Evolutionary conservation across 345 rosid species (phyloP).

Genomic region (Pugionium dolabratum): DNA sequence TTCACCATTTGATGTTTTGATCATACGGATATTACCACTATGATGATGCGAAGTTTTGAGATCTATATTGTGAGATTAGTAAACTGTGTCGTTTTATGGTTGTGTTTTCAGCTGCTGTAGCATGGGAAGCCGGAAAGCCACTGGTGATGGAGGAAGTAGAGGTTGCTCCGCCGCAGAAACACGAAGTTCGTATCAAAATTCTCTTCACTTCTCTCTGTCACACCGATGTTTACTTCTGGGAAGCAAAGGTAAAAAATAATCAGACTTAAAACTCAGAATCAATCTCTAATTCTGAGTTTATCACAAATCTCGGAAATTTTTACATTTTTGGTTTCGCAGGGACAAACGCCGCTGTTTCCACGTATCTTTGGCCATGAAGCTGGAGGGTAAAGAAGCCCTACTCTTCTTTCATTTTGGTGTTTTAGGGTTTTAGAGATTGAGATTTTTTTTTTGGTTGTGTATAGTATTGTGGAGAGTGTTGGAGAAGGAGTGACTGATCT

Average conservation of each 20-base stretch:
- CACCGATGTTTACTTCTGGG: constrained; percentile 96
- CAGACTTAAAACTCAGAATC: neutral
- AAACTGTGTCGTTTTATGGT: constrained; percentile 22
- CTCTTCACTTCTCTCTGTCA: constrained; percentile 82
- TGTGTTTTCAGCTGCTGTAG: constrained; percentile 63
- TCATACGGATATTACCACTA: neutral
- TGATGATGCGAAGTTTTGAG: neutral
- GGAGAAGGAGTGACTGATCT: constrained; percentile 82
- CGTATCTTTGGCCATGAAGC: constrained; percentile 87
- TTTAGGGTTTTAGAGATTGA: neutral
- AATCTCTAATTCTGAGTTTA: neutral
- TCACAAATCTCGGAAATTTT: neutral
- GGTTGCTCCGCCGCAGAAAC: constrained; percentile 83
- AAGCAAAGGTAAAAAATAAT: constrained; percentile 62
- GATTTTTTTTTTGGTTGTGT: constrained; percentile 10
- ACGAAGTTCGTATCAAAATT: constrained; percentile 82
- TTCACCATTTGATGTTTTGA: neutral
- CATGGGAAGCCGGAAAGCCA: constrained; percentile 96
- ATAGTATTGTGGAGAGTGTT: constrained; percentile 79
- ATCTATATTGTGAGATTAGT: neutral
- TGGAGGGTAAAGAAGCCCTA: constrained; percentile 53
- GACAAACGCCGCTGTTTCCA: constrained; percentile 75
- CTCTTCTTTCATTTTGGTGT: neutral
- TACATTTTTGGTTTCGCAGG: constrained; percentile 43
- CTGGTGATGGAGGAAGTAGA: constrained; percentile 78